Conservation (phyloP, 306 rosid species). For the Gleditsia sinensis region DNA sequence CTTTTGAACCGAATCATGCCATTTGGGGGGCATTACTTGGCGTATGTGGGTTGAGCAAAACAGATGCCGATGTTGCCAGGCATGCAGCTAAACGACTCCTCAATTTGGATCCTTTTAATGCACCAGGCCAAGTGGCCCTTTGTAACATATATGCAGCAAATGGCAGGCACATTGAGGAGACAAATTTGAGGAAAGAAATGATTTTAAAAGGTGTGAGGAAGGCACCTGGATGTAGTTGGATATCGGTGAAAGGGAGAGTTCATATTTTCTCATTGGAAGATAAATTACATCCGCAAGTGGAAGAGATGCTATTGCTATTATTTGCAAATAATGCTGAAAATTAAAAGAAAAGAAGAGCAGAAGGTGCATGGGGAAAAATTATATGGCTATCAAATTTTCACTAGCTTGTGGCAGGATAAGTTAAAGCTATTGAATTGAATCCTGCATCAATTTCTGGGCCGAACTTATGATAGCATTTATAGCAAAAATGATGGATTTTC, state of each 20-base stretch:
- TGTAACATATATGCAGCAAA: slow-evolving; percentile 69
- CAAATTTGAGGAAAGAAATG: slow-evolving; percentile 67
- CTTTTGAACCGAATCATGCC: slow-evolving; percentile 57
- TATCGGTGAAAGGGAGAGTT: slow-evolving; percentile 53
- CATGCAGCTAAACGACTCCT: slow-evolving; percentile 59
- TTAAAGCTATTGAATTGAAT: not conserved
- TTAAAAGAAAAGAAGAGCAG: not conserved
- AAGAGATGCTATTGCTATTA: slow-evolving; percentile 33
- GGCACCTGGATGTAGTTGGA: slow-evolving; percentile 84
- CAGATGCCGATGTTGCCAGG: slow-evolving; percentile 49
- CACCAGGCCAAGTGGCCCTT: slow-evolving; percentile 66
- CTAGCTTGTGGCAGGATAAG: not conserved
- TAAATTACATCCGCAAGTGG: slow-evolving; percentile 39
- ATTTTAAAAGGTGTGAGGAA: slow-evolving; percentile 66
- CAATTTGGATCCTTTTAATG: slow-evolving; percentile 68
- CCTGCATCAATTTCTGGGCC: not conserved
- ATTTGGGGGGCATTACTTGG: slow-evolving; percentile 80
- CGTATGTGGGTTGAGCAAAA: slow-evolving; percentile 54
- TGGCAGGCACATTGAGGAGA: slow-evolving; percentile 50
- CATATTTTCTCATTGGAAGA: slow-evolving; percentile 56
- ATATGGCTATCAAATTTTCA: not conserved
- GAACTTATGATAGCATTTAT: not conserved
- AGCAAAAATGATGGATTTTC: not conserved
- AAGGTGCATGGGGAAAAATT: not conserved
- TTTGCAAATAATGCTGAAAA: not conserved